Evolutionary conservation across 2,329 filamentous ascomycete species (phyloP).

Genomic region (Aspergillus jensenii): DNA sequence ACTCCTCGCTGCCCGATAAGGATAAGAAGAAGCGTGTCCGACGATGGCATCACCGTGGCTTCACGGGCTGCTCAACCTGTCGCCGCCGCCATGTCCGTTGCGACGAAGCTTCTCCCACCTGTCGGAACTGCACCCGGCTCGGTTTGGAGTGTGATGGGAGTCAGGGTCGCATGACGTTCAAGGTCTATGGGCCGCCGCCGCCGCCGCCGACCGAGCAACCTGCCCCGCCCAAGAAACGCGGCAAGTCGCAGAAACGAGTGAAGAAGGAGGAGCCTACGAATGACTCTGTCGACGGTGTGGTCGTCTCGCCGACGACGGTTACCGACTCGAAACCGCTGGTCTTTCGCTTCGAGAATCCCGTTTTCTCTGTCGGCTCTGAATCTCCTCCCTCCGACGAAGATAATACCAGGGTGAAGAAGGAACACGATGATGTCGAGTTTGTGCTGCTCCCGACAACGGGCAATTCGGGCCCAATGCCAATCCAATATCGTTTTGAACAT

Average conservation of each 20-base stretch:
- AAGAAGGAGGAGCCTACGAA: slow-evolving; percentile 15
- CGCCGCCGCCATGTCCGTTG: slow-evolving; percentile 41
- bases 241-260: slow-evolving; percentile 16
- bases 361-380: slow-evolving; percentile 14
- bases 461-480: neutral
- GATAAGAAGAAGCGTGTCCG: slow-evolving; percentile 34
- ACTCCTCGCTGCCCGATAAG: slow-evolving; percentile 19
- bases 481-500: slow-evolving; percentile 16
- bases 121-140: slow-evolving; percentile 39
- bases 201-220: slow-evolving; percentile 14
- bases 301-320: slow-evolving; percentile 28
- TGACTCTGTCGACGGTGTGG: slow-evolving; percentile 19
- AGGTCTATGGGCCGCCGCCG: slow-evolving; percentile 35
- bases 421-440: slow-evolving; percentile 4
- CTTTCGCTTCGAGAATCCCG: slow-evolving; percentile 29
- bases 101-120: slow-evolving; percentile 37
- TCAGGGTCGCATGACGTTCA: slow-evolving; percentile 39
- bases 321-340: slow-evolving; percentile 17
- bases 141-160: slow-evolving; percentile 33
- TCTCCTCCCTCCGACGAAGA: slow-evolving; percentile 11
- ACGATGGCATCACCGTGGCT: slow-evolving; percentile 43
- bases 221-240: slow-evolving; percentile 19
- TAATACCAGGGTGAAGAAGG: slow-evolving; percentile 1
- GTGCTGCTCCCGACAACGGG: neutral
- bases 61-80: slow-evolving; percentile 43